These are phyloP conservation scores for Scytalidium sp. DNA, from an alignment of 2,329 filamentous ascomycete species.

Conservation along the genomic window DNA sequence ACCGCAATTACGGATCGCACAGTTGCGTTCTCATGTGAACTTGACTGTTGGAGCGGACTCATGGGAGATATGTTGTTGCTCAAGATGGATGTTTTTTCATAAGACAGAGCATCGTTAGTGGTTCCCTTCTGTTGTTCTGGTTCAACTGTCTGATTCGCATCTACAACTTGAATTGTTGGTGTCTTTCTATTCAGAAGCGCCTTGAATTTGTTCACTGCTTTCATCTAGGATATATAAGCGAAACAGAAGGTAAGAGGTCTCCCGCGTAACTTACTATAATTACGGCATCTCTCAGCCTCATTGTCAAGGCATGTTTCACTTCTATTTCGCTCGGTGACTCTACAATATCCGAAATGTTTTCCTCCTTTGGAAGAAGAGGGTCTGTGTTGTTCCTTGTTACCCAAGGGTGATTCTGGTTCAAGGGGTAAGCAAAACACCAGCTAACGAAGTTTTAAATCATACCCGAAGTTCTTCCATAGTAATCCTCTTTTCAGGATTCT, in stretches of 20 bases:
- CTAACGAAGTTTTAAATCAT: constrained; percentile 30
- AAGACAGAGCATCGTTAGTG: no score
- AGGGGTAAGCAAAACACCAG: constrained; percentile 6
- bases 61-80: no score
- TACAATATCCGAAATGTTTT: constrained; percentile 80
- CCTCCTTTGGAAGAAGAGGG: constrained; percentile 72
- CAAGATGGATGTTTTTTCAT: no score
- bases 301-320: constrained; percentile 85
- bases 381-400: constrained; percentile 80
- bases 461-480: constrained; percentile 80
- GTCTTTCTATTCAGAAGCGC: constrained; percentile 59
- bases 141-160: constrained; percentile 46
- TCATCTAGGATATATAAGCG: constrained; percentile 56
- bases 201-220: constrained; percentile 89
- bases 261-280: constrained; percentile 62
- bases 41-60: no score
- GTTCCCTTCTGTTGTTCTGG: constrained; percentile 61
- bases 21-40: constrained; percentile 25
- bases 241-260: neutral
- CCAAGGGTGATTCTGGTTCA: constrained; percentile 81
- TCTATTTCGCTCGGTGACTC: constrained; percentile 87
- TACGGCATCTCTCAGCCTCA: constrained; percentile 81
- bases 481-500: constrained; percentile 80
- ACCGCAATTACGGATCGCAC: constrained; percentile 27
- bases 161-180: no score